Base-by-base conservation (phyloP, 768 basidiomycete species). In the Auriculariales sp. region DNA sequence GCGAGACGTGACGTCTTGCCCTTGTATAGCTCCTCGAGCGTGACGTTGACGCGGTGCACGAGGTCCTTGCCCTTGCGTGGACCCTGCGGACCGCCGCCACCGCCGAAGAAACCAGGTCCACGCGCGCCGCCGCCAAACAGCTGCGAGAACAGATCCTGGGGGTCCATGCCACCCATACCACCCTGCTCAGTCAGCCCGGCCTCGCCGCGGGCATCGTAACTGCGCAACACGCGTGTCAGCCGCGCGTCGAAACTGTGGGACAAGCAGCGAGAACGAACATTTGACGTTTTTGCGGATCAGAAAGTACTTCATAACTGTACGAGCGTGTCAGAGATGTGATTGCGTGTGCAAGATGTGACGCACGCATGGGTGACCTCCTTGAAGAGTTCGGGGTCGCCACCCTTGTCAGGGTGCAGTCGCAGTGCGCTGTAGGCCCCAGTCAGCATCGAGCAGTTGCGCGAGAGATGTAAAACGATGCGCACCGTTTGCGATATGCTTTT, bases 1-100 rank as follows among this genome's bases (percentile, higher is more conserved):
- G 95, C 89, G 52, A 99, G 86, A 67, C 98, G 98, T 39, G 93
- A 91, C 3, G 91, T 94, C 69, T 98, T 99, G 66, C 95, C 94
- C 66, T 88, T 92, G 79, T 97, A 98, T 3, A 99, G 78, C 64
- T 99, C 95, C 67, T 98, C 94, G 54, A 99, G 80, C n/a, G 90
- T 79, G 60, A 97, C 92, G 61, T 85, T 76, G 55, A 98, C 88
- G 50, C 93, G 86, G 68, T 99, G 95, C 3, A 98, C 86, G 56
- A 99, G 87, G 66, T 99, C 95, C 65, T 98, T 98, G 52, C 92
- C 95, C 66, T 88, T 92, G 61, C 91, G 86, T 17, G 85, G 81
- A 12, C 84, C 87, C 54, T 72, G 58, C 3, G 63, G 61, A 11
- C 68, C 75, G 22, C 75, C 71, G 52, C 75, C 68, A 19, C 78